Evolutionary conservation across 139 green algal species (phyloP).

Genomic region (Cymbomonas tetramitiformis): DNA sequence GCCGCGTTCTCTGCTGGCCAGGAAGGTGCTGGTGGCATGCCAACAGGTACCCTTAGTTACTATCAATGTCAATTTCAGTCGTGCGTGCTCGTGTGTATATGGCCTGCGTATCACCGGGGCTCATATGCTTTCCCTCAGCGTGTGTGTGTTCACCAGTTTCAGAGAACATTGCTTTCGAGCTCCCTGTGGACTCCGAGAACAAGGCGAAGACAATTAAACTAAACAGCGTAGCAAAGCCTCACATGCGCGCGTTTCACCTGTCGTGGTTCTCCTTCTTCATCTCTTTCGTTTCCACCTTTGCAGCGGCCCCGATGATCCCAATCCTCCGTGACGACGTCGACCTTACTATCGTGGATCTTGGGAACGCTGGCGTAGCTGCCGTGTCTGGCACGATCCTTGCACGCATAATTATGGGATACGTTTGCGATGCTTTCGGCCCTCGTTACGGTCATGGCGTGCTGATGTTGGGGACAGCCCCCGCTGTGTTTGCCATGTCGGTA

Average conservation of each 20-base stretch:
- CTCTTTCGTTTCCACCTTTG: constrained; percentile 80
- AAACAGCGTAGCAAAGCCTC: constrained; percentile 32
- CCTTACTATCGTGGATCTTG: constrained; percentile 43
- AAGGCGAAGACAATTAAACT: constrained; percentile 43
- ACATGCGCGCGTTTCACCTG: constrained; percentile 57
- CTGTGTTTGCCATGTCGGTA: constrained; percentile 45
- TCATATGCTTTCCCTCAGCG: too few relatives aligned
- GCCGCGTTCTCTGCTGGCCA: too few relatives aligned
- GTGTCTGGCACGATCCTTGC: constrained; percentile 44
- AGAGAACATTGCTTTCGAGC: not conserved
- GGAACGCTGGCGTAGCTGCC: constrained; percentile 41
- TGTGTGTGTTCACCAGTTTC: too few relatives aligned
- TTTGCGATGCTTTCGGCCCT: constrained; percentile 62
- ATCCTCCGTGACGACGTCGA: constrained; percentile 60
- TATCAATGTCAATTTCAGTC: too few relatives aligned
- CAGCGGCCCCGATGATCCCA: constrained; percentile 53
- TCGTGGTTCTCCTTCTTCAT: constrained; percentile 75
- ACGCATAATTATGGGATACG: constrained; percentile 47
- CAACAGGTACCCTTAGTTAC: too few relatives aligned
- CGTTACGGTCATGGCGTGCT: constrained; percentile 42
- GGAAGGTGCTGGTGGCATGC: too few relatives aligned
- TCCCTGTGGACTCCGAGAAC: constrained; percentile 33
- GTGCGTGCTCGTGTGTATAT: too few relatives aligned
- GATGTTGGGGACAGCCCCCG: constrained; percentile 38
- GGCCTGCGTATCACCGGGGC: too few relatives aligned